Evolutionary conservation across 371 early-diverging fungal species (phyloP), one percentile per base, ranked within the genome.

Genomic region (Batkoa obscura): DNA sequence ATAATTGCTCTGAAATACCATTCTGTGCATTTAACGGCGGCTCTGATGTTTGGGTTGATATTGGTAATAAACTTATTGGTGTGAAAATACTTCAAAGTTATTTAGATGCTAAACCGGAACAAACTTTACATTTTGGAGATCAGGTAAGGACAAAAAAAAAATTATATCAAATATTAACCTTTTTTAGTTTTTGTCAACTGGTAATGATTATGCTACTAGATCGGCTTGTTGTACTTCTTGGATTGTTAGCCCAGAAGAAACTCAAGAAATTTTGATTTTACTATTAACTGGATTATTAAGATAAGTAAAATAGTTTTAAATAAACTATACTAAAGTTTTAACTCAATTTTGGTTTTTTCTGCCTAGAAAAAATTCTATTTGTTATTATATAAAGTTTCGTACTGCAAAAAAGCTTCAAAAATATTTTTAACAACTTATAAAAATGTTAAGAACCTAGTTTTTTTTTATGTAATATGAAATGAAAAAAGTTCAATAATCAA

Each of bases 11-110:
- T 15, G 30, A 33, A 6, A 42, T 88, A 3, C 87, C 88, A 1
- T 88, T 84, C 71, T 88, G 88, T 60, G 86, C 84, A 10, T 88
- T 88, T 60, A 86, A 86, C 63, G 88, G 88, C 43, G 88, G 88
- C 33, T 71, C 63, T 55, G 88, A 88, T 64, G 81, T 80, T 55
- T 86, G 83, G 82, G 76, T 84, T 12, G 87, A 88, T 58, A 58
- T 69, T 45, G 81, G 81, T 51, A 81, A 81, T 65, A 81, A 81
- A 66, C 64, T 79, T 9, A 77, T 81, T 39, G 82, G 82, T 59
- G 82, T 81, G 0, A 71, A 72, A 53, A 69, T 81, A n/a, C 64
- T 88, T 42, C 81, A 78, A 62, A 62, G 67, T 5, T 71, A 72
- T 50, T 66, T 86, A 2, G 74, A 71, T 2, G 70, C 73, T 30